phyloP scores from a whole-genome alignment of 2,329 filamentous ascomycete genomes.

The Fusarium vanettenii region DNA sequence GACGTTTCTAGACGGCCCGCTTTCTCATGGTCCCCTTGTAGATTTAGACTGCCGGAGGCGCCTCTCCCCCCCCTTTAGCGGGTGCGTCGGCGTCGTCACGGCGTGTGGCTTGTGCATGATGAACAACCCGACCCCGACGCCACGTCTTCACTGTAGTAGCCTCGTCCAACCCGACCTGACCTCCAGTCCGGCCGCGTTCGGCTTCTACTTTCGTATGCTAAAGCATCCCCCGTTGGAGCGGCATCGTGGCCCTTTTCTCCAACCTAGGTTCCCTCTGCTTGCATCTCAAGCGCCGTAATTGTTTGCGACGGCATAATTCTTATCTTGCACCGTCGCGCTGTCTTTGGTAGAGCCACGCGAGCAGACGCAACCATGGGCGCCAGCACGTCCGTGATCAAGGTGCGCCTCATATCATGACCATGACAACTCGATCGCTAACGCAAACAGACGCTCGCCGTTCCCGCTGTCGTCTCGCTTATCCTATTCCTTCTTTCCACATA shows the following conservation, averaged over 20 bases:
- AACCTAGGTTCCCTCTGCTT: neutral
- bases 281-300: neutral
- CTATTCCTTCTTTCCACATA: slow-evolving; percentile 76
- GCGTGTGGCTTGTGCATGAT: slow-evolving; percentile 17
- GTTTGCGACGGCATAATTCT: neutral
- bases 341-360: neutral
- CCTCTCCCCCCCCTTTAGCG: slow-evolving; percentile 32
- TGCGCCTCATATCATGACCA: slow-evolving; percentile 32
- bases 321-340: neutral
- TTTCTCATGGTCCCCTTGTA: slow-evolving; percentile 25
- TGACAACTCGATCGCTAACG: slow-evolving; percentile 24
- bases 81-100: slow-evolving; percentile 37
- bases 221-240: slow-evolving; percentile 5
- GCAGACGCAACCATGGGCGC: slow-evolving; percentile 45
- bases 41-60: slow-evolving; percentile 12
- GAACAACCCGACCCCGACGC: slow-evolving; percentile 6
- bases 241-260: slow-evolving; percentile 1
- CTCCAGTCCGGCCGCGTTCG: slow-evolving; percentile 7
- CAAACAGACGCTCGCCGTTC: slow-evolving; percentile 74
- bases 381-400: slow-evolving; percentile 52
- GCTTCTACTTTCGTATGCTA: slow-evolving; percentile 9
- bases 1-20: slow-evolving; percentile 23
- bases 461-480: slow-evolving; percentile 75
- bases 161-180: neutral
- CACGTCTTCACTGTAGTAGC: slow-evolving; percentile 26